These are phyloP conservation scores for Neurospora sp. DNA, from an alignment of 495 filamentous ascomycete species.

Conservation along the genomic window DNA sequence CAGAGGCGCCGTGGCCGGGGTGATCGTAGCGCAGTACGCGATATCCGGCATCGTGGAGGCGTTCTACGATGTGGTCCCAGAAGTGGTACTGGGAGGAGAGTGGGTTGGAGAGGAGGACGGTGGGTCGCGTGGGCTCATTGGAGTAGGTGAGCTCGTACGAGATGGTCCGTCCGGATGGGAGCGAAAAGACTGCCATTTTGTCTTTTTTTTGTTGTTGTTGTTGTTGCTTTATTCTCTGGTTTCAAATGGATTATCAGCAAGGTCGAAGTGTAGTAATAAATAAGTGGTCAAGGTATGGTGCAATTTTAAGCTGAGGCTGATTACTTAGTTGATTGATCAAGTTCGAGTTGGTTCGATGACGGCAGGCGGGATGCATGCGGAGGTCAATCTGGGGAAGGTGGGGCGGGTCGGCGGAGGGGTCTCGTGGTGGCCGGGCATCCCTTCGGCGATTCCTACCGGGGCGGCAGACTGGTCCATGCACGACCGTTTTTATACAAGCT, in stretches of 20 bases:
- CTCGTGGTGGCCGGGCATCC: not conserved
- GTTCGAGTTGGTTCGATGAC: not conserved
- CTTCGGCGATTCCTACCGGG: not conserved
- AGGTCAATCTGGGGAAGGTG: not conserved
- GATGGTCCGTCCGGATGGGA: constrained; percentile 9
- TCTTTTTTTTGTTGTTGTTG: not conserved
- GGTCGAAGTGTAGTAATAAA: not conserved
- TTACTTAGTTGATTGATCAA: not conserved
- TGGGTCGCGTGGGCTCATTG: constrained; percentile 1
- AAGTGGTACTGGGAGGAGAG: constrained; percentile 10
- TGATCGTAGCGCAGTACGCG: constrained; percentile 24
- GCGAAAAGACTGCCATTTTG: constrained; percentile 1
- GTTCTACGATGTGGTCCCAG: constrained; percentile 20
- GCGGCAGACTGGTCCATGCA: no score
- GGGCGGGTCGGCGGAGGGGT: not conserved
- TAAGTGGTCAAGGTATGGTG: not conserved
- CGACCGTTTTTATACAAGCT: no score
- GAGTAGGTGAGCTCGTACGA: constrained; percentile 7
- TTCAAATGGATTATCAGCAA: not conserved
- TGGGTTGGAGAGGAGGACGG: constrained; percentile 20
- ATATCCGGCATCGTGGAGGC: constrained; percentile 14
- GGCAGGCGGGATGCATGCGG: not conserved
- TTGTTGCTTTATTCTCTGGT: not conserved
- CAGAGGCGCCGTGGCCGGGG: constrained; percentile 24
- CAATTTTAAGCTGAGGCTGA: not conserved